Evolutionary conservation across 345 rosid genomes (phyloP), one percentile per base, ranked within the genome.

Genomic region (Nasturtium officinale): DNA sequence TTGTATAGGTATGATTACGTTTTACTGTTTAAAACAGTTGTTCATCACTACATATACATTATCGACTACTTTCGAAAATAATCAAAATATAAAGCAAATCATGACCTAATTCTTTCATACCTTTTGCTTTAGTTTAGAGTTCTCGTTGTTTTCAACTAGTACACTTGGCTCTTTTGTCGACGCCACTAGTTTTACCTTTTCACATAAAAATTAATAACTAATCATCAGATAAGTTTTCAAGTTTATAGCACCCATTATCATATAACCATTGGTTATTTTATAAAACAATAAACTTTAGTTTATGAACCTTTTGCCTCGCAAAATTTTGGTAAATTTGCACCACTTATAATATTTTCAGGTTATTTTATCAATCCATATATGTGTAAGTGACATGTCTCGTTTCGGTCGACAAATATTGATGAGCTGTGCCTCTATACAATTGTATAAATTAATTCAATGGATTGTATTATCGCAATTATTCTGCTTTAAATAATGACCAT

Each of bases 41-140:
- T 18, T 48, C 61, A 77, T 37, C 72, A 77, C 71, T 70, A 56
- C 61, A 25, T 59, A 21, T 32, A 62, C 70, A 54, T 62, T 61
- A 69, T 60, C 79, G 61, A 54, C 55, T 42, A 40, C 17, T 38
- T 54, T n/a, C 32, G 30, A 63, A n/a, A 46, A 55, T 32, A 20
- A 45, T 47, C 20, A 37, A 61, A 56, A 63, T 29, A 47, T 18
- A 55, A 65, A 71, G 60, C 76, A 68, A 33, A 37, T 77, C 76
- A 56, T 64, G 76, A 77, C 76, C 76, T 71, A 77, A 77, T 46
- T 70, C 72, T 64, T 77, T 56, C 72, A 70, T 61, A 61, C 50
- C 69, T 68, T 42, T 35, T 25, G 25, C 53, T 35, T 69, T 25
- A 45, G 52, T 43, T 61, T 23, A 53, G 40, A 25, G 16, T 69